Conservation (phyloP, 1,139 yeast species). For the Nadsonia starkeyi-henricii region DNA sequence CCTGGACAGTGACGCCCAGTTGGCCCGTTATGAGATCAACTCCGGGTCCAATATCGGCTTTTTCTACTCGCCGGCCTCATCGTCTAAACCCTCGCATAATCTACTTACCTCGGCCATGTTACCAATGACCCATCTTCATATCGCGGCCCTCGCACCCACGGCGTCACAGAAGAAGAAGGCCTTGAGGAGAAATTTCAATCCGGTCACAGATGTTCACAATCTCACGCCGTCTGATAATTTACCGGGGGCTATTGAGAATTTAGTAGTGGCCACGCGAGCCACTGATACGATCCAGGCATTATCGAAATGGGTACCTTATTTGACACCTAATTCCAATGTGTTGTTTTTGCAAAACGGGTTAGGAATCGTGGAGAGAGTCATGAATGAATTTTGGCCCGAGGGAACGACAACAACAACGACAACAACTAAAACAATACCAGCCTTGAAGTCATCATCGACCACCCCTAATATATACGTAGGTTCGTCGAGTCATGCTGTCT, state of each 20-base stretch:
- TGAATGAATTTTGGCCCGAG: constrained; percentile 40
- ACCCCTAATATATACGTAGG: constrained; percentile 59
- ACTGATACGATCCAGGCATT: constrained; percentile 39
- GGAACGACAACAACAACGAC: constrained; percentile 51
- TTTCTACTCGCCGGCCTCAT: not conserved
- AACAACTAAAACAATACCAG: too few relatives aligned
- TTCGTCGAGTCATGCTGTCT: constrained; percentile 6
- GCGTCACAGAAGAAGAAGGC: not conserved
- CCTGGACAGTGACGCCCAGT: not conserved
- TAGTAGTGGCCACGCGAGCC: constrained; percentile 55
- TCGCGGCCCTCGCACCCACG: not conserved
- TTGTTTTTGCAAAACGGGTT: constrained; percentile 67
- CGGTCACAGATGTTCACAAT: constrained; percentile 6
- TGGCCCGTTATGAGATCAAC: not conserved
- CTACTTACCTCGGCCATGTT: not conserved
- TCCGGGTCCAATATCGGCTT: not conserved
- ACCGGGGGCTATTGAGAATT: constrained; percentile 30
- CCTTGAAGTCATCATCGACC: too few relatives aligned
- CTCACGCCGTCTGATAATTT: constrained; percentile 6
- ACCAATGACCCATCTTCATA: not conserved
- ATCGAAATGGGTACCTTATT: constrained; percentile 28
- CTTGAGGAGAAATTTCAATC: constrained; percentile 2
- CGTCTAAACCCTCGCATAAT: not conserved
- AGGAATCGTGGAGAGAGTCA: constrained; percentile 48
- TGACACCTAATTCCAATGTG: constrained; percentile 36